These are phyloP conservation scores for Maudiozyma pseudohumilis DNA, from an alignment of 805 yeast genomes.

Conservation along the genomic window DNA sequence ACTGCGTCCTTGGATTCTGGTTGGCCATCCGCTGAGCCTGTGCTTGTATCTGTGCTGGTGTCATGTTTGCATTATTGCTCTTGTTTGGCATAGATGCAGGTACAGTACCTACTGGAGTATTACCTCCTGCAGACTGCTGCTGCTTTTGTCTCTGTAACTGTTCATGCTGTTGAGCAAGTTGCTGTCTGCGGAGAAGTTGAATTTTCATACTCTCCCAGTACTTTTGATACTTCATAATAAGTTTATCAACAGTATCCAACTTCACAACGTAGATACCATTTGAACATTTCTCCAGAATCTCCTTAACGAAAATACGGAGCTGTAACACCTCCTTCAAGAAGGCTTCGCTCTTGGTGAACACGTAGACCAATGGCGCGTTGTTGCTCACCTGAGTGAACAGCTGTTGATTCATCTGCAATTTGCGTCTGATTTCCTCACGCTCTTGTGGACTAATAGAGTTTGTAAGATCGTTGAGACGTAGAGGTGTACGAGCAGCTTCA, in stretches of 20 bases:
- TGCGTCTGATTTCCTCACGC: slow-evolving; percentile 48
- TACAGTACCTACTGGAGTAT: slow-evolving; percentile 7
- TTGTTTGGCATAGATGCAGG: slow-evolving; percentile 10
- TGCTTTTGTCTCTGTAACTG: slow-evolving; percentile 22
- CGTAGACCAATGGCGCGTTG: slow-evolving; percentile 66
- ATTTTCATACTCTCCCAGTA: slow-evolving; percentile 69
- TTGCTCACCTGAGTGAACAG: slow-evolving; percentile 63
- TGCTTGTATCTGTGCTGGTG: slow-evolving; percentile 13
- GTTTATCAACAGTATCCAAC: slow-evolving; percentile 60
- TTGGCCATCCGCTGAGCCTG: slow-evolving; percentile 10
- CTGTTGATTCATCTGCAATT: slow-evolving; percentile 38
- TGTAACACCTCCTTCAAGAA: slow-evolving; percentile 71
- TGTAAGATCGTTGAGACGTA: slow-evolving; percentile 58
- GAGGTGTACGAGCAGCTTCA: slow-evolving; percentile 59
- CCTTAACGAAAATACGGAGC: slow-evolving; percentile 68
- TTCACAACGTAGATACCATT: slow-evolving; percentile 58
- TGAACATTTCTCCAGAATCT: slow-evolving; percentile 60
- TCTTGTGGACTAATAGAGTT: slow-evolving; percentile 51
- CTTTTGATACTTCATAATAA: slow-evolving; percentile 61
- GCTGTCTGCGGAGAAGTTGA: slow-evolving; percentile 35
- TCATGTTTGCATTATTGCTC: neutral
- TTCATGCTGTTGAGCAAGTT: slow-evolving; percentile 32
- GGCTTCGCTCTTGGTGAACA: slow-evolving; percentile 62
- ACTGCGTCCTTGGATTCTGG: slow-evolving; percentile 17
- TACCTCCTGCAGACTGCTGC: slow-evolving; percentile 6